Evolutionary conservation across 2,329 filamentous ascomycete species (phyloP).

Genomic region (Seiridium cupressi): DNA sequence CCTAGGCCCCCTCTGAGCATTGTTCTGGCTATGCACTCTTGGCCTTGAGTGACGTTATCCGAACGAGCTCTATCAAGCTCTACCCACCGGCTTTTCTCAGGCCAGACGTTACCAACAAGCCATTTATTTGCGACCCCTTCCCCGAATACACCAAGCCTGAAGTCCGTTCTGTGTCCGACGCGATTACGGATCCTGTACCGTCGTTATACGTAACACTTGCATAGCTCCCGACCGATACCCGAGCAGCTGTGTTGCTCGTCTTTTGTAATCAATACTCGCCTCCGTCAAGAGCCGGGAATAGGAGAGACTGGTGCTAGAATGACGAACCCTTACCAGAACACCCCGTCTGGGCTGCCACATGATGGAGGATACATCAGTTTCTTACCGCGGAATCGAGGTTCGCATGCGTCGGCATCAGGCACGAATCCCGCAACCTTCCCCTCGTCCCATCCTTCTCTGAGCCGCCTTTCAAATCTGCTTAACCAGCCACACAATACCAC

Average conservation of each 20-base stretch:
- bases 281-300: background rate
- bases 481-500: constrained; percentile 43
- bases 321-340: constrained; percentile 41
- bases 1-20: background rate
- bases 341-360: constrained; percentile 29
- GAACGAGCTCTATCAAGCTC: constrained; percentile 8
- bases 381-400: constrained; percentile 31
- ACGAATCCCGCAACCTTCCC: constrained; percentile 21
- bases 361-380: constrained; percentile 30
- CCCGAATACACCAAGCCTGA: background rate
- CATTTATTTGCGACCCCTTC: background rate
- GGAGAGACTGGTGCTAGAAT: constrained; percentile 22
- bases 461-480: constrained; percentile 53
- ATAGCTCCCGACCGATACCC: background rate
- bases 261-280: background rate
- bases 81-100: background rate
- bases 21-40: background rate
- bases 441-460: constrained; percentile 31
- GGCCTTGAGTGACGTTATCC: constrained; percentile 5
- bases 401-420: constrained; percentile 42
- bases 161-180: too few species aligned
- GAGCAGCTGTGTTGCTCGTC: background rate
- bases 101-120: background rate
- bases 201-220: background rate
- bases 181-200: background rate